Evolutionary conservation across 306 rosid genomes (phyloP).

Genomic region (Prunus dulcis): DNA sequence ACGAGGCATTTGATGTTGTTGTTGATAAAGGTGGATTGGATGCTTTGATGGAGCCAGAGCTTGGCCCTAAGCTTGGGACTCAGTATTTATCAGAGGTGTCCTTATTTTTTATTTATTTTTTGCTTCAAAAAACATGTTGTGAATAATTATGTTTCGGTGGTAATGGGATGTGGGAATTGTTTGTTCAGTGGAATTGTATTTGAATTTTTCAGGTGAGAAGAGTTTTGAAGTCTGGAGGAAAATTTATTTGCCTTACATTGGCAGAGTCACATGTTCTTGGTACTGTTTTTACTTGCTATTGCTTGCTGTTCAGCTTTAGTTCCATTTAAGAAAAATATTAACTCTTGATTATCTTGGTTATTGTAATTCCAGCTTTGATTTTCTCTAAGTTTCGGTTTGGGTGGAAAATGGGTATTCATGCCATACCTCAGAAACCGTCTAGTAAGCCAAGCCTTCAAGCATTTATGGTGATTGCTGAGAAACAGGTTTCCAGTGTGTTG

Average conservation of each 20-base stretch:
- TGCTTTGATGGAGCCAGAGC: slow-evolving; percentile 94
- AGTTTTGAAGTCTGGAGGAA: slow-evolving; percentile 76
- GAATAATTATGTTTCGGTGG: slow-evolving; percentile 5
- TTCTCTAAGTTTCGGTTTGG: slow-evolving; percentile 79
- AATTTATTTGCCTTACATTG: slow-evolving; percentile 81
- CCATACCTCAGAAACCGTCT: slow-evolving; percentile 63
- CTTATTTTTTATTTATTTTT: background rate
- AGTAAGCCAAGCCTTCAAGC: slow-evolving; percentile 71
- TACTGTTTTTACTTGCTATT: slow-evolving; percentile 26
- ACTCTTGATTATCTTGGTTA: slow-evolving; percentile 13
- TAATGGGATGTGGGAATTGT: background rate
- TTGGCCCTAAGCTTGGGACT: slow-evolving; percentile 72
- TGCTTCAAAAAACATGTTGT: background rate
- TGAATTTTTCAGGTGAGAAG: slow-evolving; percentile 66
- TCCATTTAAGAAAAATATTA: background rate
- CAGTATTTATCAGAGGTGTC: slow-evolving; percentile 76
- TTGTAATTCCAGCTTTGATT: slow-evolving; percentile 59
- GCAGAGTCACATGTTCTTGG: slow-evolving; percentile 88
- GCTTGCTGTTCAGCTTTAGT: background rate
- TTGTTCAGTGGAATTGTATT: slow-evolving; percentile 13
- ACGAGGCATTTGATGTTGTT: slow-evolving; percentile 51
- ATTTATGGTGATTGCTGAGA: slow-evolving; percentile 78
- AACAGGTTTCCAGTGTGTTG: slow-evolving; percentile 52
- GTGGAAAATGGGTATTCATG: slow-evolving; percentile 79
- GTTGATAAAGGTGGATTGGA: slow-evolving; percentile 97